Evolutionary conservation across 2,329 filamentous ascomycete genomes (phyloP).

Genomic region (Curvularia eragrostidis): DNA sequence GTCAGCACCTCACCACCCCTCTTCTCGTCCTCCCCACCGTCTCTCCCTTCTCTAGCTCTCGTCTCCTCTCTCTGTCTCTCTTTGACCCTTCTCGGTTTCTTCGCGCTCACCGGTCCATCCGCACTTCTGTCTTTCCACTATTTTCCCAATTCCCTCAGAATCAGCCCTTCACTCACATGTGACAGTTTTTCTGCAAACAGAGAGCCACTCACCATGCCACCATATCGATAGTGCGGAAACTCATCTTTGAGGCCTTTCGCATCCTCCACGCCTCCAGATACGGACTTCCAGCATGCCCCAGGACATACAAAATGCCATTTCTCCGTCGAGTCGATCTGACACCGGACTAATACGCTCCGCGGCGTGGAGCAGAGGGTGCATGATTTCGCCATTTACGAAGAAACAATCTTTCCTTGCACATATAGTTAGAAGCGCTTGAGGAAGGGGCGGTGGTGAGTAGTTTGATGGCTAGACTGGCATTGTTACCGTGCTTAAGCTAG

Average conservation of each 20-base stretch:
- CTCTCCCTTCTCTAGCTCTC: slow-evolving; percentile 1
- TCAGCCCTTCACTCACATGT: neutral
- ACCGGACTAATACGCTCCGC: slow-evolving; percentile 52
- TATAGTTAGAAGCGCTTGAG: neutral
- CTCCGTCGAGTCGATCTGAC: slow-evolving; percentile 50
- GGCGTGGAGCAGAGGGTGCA: slow-evolving; percentile 52
- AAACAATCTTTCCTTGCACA: neutral
- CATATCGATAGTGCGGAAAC: slow-evolving; percentile 35
- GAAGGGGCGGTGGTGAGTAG: neutral
- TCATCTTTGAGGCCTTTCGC: slow-evolving; percentile 31
- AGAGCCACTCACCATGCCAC: slow-evolving; percentile 39
- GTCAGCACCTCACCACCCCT: neutral
- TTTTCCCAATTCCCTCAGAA: slow-evolving; percentile 6
- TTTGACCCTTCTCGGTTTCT: slow-evolving; percentile 52
- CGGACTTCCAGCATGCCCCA: slow-evolving; percentile 52
- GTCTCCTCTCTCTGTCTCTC: slow-evolving; percentile 35
- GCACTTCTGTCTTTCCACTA: slow-evolving; percentile 53
- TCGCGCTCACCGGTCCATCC: slow-evolving; percentile 51
- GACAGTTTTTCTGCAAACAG: neutral
- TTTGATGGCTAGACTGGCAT: neutral
- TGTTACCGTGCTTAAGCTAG: neutral
- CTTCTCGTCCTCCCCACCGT: neutral
- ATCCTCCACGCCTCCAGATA: slow-evolving; percentile 55
- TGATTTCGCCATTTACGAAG: slow-evolving; percentile 40
- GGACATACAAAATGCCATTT: slow-evolving; percentile 56